Evolutionary conservation across 1,139 yeast species (phyloP).

Genomic region (Yamadazyma sp.): DNA sequence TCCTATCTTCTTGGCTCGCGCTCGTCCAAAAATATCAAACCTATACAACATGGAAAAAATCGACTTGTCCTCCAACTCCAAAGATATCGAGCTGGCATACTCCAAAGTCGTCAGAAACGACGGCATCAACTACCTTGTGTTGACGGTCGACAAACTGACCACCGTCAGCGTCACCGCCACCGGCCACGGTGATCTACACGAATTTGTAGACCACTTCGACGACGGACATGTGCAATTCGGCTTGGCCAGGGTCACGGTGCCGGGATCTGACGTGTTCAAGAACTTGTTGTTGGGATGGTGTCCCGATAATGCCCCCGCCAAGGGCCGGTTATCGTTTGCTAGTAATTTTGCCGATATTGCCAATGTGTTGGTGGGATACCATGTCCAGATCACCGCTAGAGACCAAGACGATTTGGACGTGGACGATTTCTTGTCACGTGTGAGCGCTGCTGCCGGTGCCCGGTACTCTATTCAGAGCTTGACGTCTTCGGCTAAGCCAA

Average conservation of each 20-base stretch:
- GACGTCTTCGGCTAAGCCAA: slow-evolving; percentile 18
- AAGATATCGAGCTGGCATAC: slow-evolving; percentile 61
- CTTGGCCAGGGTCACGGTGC: slow-evolving; percentile 81
- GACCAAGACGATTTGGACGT: slow-evolving; percentile 87
- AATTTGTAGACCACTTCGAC: slow-evolving; percentile 77
- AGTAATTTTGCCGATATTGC: slow-evolving; percentile 74
- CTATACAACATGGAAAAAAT: slow-evolving; percentile 48
- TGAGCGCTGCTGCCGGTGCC: slow-evolving; percentile 94
- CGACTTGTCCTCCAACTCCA: slow-evolving; percentile 57
- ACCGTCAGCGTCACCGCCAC: slow-evolving; percentile 57
- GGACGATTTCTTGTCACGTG: slow-evolving; percentile 68
- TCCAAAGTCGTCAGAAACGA: slow-evolving; percentile 60
- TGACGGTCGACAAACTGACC: slow-evolving; percentile 58
- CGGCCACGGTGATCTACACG: slow-evolving; percentile 68
- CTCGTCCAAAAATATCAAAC: background rate
- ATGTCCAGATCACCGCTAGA: slow-evolving; percentile 95
- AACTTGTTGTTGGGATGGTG: slow-evolving; percentile 91
- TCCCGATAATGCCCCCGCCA: slow-evolving; percentile 81
- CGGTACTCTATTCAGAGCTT: slow-evolving; percentile 69
- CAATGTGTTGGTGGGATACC: slow-evolving; percentile 74
- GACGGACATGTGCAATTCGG: slow-evolving; percentile 94
- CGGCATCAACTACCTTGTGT: slow-evolving; percentile 58
- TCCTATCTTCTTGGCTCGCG: background rate
- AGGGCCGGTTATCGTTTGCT: slow-evolving; percentile 72
- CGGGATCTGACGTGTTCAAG: slow-evolving; percentile 86